phyloP scores from a whole-genome alignment of 2,329 filamentous ascomycete genomes.

The Blastomyces parvus region DNA sequence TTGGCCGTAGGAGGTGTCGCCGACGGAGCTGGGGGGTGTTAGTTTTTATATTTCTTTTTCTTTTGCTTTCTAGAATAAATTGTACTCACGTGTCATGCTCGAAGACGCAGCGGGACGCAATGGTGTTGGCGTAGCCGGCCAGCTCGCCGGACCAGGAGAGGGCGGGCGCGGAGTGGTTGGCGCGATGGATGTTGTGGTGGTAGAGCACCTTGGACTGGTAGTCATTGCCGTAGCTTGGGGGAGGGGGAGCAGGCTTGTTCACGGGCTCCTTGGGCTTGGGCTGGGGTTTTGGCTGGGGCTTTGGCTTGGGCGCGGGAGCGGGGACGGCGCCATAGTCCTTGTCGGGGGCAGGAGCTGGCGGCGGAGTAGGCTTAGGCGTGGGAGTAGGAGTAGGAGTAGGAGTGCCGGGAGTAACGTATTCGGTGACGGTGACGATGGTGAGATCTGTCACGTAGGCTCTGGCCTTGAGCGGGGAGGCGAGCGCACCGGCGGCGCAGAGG shows the following conservation, averaged over 20 bases:
- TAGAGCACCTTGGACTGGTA: conserved; percentile 41
- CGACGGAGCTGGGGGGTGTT: neutral
- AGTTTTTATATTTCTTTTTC: neutral
- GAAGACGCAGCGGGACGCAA: conserved; percentile 61
- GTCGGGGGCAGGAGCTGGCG: neutral
- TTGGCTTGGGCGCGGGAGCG: neutral
- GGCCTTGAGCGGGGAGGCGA: conserved; percentile 29
- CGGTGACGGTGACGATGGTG: conserved; percentile 30
- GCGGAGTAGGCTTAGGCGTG: conserved; percentile 7
- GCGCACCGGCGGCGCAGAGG: conserved; percentile 28
- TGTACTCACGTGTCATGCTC: conserved; percentile 64
- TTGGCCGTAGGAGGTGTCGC: conserved; percentile 65
- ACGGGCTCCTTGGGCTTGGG: neutral
- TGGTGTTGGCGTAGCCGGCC: conserved; percentile 52
- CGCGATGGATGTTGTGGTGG: conserved; percentile 79
- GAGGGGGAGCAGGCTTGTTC: conserved; percentile 3
- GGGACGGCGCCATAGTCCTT: conserved; percentile 1
- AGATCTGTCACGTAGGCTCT: conserved; percentile 30
- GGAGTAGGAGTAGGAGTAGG: conserved; percentile 6
- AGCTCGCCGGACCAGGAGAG: conserved; percentile 58
- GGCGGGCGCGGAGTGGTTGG: conserved; percentile 62
- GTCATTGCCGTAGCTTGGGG: conserved; percentile 14
- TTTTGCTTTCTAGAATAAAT: neutral
- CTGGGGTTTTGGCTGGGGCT: conserved; percentile 1
- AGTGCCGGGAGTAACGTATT: conserved; percentile 23